phyloP scores from a whole-genome alignment of 2,329 filamentous ascomycete species.

The Aschersonia sp. region DNA sequence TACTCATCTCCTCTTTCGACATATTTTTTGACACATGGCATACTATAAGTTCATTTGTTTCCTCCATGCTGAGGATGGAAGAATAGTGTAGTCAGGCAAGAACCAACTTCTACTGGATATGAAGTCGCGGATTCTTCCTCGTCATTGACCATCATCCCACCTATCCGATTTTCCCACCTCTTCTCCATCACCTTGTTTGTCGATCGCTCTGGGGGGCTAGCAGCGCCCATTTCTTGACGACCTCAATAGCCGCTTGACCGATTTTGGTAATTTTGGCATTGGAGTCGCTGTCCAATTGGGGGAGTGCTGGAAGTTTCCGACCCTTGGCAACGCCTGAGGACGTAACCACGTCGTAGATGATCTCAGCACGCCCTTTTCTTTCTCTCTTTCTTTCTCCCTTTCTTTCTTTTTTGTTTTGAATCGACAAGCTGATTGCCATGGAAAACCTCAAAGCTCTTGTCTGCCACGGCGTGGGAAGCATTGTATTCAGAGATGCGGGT shows the following conservation, averaged over 20 bases:
- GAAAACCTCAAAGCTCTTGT: not conserved
- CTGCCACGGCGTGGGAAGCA: not conserved
- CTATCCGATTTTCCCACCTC: too few relatives aligned
- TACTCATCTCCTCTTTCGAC: too few relatives aligned
- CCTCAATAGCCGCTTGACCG: constrained; percentile 2
- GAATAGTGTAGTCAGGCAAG: too few relatives aligned
- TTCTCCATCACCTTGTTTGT: too few relatives aligned
- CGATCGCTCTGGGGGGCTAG: not conserved
- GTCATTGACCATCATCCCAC: too few relatives aligned
- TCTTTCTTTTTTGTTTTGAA: not conserved
- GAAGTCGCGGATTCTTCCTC: too few relatives aligned
- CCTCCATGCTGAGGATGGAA: too few relatives aligned
- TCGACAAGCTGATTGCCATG: constrained; percentile 3
- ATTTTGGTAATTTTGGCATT: constrained; percentile 1
- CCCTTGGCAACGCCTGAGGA: constrained; percentile 2
- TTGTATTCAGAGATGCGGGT: constrained; percentile 3
- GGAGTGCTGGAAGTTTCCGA: constrained; percentile 2
- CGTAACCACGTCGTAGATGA: constrained; percentile 5
- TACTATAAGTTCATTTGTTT: too few relatives aligned
- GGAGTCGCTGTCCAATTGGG: constrained; percentile 3
- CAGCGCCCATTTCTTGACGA: constrained; percentile 1
- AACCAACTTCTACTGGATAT: too few relatives aligned
- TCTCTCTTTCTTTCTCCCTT: too few relatives aligned
- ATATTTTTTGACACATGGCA: too few relatives aligned
- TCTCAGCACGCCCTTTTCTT: not conserved